A percentile compares a stretch with the other conserved stretches of the same genome.
Evolutionary conservation across 495 filamentous ascomycete genomes (phyloP).

Genomic region (Penicillium simplicissimum): DNA sequence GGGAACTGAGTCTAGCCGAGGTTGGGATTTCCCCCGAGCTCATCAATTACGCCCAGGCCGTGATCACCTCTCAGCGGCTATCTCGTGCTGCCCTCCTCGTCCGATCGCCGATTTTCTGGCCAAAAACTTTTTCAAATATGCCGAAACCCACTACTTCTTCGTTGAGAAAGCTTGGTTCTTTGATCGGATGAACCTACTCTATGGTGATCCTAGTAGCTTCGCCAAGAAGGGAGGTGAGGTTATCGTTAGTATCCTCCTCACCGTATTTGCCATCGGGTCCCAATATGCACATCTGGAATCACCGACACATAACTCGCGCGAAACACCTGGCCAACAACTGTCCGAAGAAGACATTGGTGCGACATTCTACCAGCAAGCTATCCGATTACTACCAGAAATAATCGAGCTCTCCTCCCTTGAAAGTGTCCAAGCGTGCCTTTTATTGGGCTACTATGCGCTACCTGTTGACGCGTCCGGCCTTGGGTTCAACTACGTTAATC

Average conservation of each 20-base stretch:
- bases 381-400: conserved; percentile 42
- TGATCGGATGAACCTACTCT: neutral
- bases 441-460: conserved; percentile 39
- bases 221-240: conserved; percentile 31
- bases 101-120: conserved; percentile 40
- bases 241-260: conserved; percentile 36
- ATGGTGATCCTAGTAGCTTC: conserved; percentile 11
- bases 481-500: conserved; percentile 39
- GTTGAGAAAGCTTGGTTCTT: neutral
- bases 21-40: neutral
- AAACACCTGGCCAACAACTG: neutral
- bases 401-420: conserved; percentile 41
- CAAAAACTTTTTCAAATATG: conserved; percentile 41
- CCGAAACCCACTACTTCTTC: conserved; percentile 40
- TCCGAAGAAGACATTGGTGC: conserved; percentile 41
- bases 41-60: neutral
- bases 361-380: conserved; percentile 41
- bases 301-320: neutral
- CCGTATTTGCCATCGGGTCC: conserved; percentile 43
- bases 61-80: conserved; percentile 25
- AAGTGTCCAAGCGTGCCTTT: conserved; percentile 44
- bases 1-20: neutral
- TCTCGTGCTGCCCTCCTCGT: conserved; percentile 38
- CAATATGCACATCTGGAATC: conserved; percentile 45
- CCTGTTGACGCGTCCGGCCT: conserved; percentile 41